Conservation (phyloP, 768 basidiomycete species). For the Suillus weaverae region DNA sequence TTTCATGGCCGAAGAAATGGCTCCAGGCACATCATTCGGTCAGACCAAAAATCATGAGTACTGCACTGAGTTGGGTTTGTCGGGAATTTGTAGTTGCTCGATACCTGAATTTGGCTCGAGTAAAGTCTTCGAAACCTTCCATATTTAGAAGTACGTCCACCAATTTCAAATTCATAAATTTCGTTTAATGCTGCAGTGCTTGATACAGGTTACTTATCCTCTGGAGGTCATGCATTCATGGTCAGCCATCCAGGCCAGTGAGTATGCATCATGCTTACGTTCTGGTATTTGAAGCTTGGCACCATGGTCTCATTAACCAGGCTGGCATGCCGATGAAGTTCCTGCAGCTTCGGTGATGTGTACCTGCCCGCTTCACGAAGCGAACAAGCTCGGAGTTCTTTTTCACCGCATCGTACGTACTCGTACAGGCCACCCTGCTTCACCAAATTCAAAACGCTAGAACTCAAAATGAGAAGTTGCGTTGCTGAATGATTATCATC, state of each 20-base stretch:
- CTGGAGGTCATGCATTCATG: too few relatives aligned
- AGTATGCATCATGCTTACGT: background rate
- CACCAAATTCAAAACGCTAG: background rate
- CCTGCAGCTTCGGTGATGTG: background rate
- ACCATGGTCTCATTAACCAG: background rate
- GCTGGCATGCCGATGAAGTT: background rate
- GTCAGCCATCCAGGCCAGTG: background rate
- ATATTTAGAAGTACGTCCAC: background rate
- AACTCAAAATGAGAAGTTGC: background rate
- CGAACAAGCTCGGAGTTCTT: background rate
- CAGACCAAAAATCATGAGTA: background rate
- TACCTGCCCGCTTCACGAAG: background rate
- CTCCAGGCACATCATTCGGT: background rate
- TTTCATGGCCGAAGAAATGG: background rate
- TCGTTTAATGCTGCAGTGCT: too few relatives aligned
- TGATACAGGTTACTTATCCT: background rate
- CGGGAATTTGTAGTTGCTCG: background rate
- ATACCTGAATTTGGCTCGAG: background rate
- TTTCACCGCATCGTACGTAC: background rate
- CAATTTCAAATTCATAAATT: background rate
- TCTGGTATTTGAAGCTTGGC: background rate
- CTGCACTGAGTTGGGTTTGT: background rate
- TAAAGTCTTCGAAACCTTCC: background rate
- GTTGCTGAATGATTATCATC: background rate
- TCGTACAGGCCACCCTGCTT: background rate